These are phyloP conservation scores for Colletotrichum coccodes DNA, from an alignment of 2,329 filamentous ascomycete genomes.

Conservation along the genomic window DNA sequence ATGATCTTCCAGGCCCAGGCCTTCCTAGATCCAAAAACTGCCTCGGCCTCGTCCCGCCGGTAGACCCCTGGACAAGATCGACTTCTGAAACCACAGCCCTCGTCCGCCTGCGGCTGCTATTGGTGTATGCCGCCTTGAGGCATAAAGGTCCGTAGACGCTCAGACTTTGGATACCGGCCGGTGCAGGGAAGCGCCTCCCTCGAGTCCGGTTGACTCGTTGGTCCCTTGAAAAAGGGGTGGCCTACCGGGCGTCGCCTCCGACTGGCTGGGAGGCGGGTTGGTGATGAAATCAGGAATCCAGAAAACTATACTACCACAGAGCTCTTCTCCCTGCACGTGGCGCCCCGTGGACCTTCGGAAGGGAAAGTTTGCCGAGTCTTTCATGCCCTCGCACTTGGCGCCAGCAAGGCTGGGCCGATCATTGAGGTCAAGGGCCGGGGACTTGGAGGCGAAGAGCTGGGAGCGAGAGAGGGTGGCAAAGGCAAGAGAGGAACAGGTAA, in stretches of 20 bases:
- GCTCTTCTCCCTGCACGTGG: slow-evolving; percentile 26
- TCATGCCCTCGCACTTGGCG: slow-evolving; percentile 30
- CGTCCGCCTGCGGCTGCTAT: slow-evolving; percentile 23
- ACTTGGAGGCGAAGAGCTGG: slow-evolving; percentile 11
- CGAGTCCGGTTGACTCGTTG: slow-evolving; percentile 26
- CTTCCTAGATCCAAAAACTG: slow-evolving; percentile 16
- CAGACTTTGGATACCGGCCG: slow-evolving; percentile 29
- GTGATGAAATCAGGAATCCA: background rate
- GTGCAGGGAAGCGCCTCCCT: slow-evolving; percentile 23
- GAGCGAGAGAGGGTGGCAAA: background rate
- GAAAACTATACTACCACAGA: slow-evolving; percentile 10
- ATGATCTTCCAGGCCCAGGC: slow-evolving; percentile 25
- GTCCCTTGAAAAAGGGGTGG: slow-evolving; percentile 24
- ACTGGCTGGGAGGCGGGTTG: slow-evolving; percentile 19
- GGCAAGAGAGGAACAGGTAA: background rate
- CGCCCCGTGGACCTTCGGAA: slow-evolving; percentile 19
- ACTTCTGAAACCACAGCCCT: slow-evolving; percentile 35
- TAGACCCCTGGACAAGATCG: slow-evolving; percentile 32
- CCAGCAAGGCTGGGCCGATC: slow-evolving; percentile 29
- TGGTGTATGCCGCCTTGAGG: slow-evolving; percentile 30
- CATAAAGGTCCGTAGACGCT: slow-evolving; percentile 32
- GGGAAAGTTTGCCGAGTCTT: slow-evolving; percentile 32
- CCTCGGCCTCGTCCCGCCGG: slow-evolving; percentile 28
- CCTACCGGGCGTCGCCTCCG: slow-evolving; percentile 23
- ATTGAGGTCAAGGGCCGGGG: background rate